Evolutionary conservation across 306 rosid species (phyloP), one percentile per base, ranked within the genome.

Genomic region (Vicia villosa): DNA sequence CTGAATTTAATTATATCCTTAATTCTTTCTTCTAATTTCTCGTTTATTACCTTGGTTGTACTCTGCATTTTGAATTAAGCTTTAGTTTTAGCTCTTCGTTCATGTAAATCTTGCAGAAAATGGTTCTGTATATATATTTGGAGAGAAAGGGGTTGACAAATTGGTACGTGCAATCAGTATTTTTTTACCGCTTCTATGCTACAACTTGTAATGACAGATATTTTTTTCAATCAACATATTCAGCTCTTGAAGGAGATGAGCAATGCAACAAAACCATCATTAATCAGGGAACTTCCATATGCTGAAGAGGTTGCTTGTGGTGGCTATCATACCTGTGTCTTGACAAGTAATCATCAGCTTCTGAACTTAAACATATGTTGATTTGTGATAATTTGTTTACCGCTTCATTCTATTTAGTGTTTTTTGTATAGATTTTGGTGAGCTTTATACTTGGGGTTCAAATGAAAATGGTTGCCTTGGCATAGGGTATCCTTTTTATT

Each of bases 391-490:
- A 17, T 61, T 74, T 46, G 57, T 66, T 56, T 47, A 78, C 17
- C 55, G 51, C 51, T 65, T 84, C 74, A 13, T 47, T 61, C 9
- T 34, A 70, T 51, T 60, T 21, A 9, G 43, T 77, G 41, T 57
- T 73, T 70, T 6, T 64, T 28, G 56, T 30, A 2, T 69, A 93
- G 97, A 79, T 63, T 77, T 82, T 60, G 97, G 97, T 30, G 94
- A 90, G 70, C 84, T 93, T 70, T 90, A 90, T 73, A 86, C 94
- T 67, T 93, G 98, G 98, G 98, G 98, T 54, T 88, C 98, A 78
- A 93, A 93, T 84, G 98, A 93, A 81, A 93, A 93, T 73, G 98
- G 98, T 59, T 90, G 98, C 77, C 98, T 93, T 73, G 98, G 98
- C 41, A 83, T 83, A 17, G 91, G 97, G 98, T 93, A 90, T 68